These are phyloP conservation scores for Paragyromitra xinjiangensis DNA, from an alignment of 495 filamentous ascomycete genomes.

Conservation along the genomic window DNA sequence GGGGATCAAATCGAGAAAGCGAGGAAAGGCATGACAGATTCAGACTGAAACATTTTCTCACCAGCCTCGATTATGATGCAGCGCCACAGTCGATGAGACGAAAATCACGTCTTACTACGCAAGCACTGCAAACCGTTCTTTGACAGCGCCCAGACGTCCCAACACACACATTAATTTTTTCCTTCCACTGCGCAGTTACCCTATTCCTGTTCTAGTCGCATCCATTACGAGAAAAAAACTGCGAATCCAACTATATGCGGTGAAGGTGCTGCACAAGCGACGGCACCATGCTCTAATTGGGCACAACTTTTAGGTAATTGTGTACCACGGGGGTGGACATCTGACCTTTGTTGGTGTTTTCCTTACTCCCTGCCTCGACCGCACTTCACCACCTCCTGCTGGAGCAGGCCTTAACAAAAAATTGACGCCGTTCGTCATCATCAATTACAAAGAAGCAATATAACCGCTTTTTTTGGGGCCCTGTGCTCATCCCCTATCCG, in stretches of 20 bases:
- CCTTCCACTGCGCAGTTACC: neutral
- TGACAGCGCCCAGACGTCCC: conserved; percentile 27
- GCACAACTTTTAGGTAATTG: conserved; percentile 42
- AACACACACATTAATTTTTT: conserved; percentile 17
- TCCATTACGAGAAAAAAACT: conserved; percentile 39
- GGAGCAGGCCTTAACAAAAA: conserved; percentile 29
- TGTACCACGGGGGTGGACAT: conserved; percentile 32
- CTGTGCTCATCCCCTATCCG: conserved; percentile 53
- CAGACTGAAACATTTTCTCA: conserved; percentile 29
- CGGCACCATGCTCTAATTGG: conserved; percentile 34
- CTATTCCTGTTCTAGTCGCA: conserved; percentile 30
- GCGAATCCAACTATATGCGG: conserved; percentile 22
- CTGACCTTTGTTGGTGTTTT: conserved; percentile 27
- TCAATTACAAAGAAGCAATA: conserved; percentile 49
- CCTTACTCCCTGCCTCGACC: conserved; percentile 13
- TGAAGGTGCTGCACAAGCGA: conserved; percentile 23
- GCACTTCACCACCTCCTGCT: conserved; percentile 1
- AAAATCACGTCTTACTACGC: conserved; percentile 38
- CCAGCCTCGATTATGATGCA: conserved; percentile 34
- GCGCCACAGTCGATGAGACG: conserved; percentile 37
- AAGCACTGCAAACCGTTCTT: conserved; percentile 26
- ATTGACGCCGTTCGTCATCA: conserved; percentile 45
- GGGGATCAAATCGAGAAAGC: conserved; percentile 15
- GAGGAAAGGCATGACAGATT: conserved; percentile 2
- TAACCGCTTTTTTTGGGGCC: conserved; percentile 37